Evolutionary conservation across 2,329 filamentous ascomycete genomes (phyloP), one percentile per base, ranked within the genome.

Genomic region (Alternaria dauci): DNA sequence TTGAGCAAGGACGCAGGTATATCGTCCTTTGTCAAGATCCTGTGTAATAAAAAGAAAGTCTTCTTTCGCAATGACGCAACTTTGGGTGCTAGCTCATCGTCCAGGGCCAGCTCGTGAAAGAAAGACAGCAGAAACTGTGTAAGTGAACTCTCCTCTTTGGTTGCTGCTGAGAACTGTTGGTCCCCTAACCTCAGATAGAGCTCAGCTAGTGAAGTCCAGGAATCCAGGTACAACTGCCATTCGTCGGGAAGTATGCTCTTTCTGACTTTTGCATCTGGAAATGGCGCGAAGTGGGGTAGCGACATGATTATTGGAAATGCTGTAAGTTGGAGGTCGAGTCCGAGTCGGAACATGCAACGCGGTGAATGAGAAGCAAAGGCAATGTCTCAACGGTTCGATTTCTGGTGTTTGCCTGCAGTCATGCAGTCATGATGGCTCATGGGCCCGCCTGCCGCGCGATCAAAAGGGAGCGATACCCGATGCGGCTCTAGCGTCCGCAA

Each of bases 181-280:
- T 87, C 83, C 0, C 86, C 70, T 0, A 91, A 79, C 14, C 85
- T 82, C 30, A 95, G 78, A 64, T 93, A 87, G 3, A 88, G 84
- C 54, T 89, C 84, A 7, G 87, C 81, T 7, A 97, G 83, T 11
- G 87, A 81, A 18, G 88, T 81, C 93, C 93, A 97, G 36, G 92
- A 89, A 64, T 91, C 86, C 47, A 96, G 81, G 75, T 91, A 93
- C 32, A 86, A 83, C 66, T 90, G 84, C 93, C 93, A 97, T 79
- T 97, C 92, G 52, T 84, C 80, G 4, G 88, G 80, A 39, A 85
- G 82, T 61, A 97, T 85, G 67, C 86, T 85, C 67, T 86, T 85
- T 72, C 88, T 88, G 81, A 93, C 88, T 56, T 83, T 81, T 34
- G 86, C 81, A 62, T 89, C 85, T 18, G 94, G 94, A 70, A 95